phyloP scores from a whole-genome alignment of 2,329 filamentous ascomycete species.

The Colletotrichum destructivum region DNA sequence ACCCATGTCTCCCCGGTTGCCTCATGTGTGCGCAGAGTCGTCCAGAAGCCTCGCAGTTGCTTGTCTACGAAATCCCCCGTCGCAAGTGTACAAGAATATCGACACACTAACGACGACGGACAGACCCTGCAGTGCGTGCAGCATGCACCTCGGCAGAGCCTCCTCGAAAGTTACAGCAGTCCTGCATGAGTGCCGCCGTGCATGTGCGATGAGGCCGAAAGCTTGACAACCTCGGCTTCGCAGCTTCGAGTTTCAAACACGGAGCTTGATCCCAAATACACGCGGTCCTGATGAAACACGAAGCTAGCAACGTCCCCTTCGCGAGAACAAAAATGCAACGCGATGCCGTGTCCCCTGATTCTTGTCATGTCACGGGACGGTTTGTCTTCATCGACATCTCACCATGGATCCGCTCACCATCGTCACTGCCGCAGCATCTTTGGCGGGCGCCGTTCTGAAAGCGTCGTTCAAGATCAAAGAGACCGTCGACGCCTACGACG shows the following conservation, averaged over 20 bases:
- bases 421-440: conserved; percentile 34
- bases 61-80: too few relatives aligned
- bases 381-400: neutral
- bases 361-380: neutral
- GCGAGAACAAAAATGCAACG: neutral
- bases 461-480: conserved; percentile 40
- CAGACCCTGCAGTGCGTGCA: neutral
- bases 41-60: neutral
- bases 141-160: neutral
- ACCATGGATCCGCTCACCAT: conserved; percentile 50
- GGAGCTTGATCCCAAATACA: neutral
- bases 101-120: neutral
- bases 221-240: conserved; percentile 4
- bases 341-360: neutral
- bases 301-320: neutral
- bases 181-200: neutral
- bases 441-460: conserved; percentile 32
- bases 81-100: too few relatives aligned
- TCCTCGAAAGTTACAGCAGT: neutral
- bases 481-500: conserved; percentile 23
- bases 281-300: conserved; percentile 4
- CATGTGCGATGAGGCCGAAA: conserved; percentile 2
- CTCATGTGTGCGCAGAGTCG: neutral
- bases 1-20: too few relatives aligned
- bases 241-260: neutral